Evolutionary conservation across 2,329 filamentous ascomycete species (phyloP), one percentile per base, ranked within the genome.

Genomic region (Harringtonia lauricola): DNA sequence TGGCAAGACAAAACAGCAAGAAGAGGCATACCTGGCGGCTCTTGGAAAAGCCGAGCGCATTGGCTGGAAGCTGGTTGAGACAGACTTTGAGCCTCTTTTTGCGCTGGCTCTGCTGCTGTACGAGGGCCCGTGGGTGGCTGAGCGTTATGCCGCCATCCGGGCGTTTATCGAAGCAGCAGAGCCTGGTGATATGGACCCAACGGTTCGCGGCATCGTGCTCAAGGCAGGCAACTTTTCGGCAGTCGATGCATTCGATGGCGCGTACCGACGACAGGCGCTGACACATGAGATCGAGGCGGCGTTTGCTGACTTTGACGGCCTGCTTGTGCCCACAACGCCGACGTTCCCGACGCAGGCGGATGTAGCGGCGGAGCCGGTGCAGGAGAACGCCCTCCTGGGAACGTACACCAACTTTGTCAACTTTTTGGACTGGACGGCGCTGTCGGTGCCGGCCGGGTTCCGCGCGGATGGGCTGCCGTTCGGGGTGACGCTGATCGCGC

Each of bases 381-480:
- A 55, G 15, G 65, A 71, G 52, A 80, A 80, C 50, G 70, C 70
- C 4, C 56, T 64, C 4, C 54, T 77, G 7, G 72, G 74, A 7
- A 68, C 65, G 19, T 79, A 77, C 45, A 77, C 74, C 0, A 76
- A 79, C 52, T 78, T 72, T 52, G 76, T 69, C 15, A 80, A 80
- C 51, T 72, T 80, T 24, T 56, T 80, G 17, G 75, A 80, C 55
- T 64, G 77, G 51, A 70, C 68, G 33, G 72, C 68, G 3, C 51
- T 75, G 10, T 65, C 70, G 1, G 62, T 77, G n/a, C 71, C 72
- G 2, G 73, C 73, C 1, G 68, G 68, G 2, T 64, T 62, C 30
- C 47, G 61, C 1, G 30, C 50, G 0, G 59, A 64, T 29, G 59
- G 59, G 0, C 51, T 65, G 8, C 62, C 63, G 1, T 65, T 65